Evolutionary conservation across 1,139 yeast species (phyloP).

Genomic region (Magnusiomyces ingens): DNA sequence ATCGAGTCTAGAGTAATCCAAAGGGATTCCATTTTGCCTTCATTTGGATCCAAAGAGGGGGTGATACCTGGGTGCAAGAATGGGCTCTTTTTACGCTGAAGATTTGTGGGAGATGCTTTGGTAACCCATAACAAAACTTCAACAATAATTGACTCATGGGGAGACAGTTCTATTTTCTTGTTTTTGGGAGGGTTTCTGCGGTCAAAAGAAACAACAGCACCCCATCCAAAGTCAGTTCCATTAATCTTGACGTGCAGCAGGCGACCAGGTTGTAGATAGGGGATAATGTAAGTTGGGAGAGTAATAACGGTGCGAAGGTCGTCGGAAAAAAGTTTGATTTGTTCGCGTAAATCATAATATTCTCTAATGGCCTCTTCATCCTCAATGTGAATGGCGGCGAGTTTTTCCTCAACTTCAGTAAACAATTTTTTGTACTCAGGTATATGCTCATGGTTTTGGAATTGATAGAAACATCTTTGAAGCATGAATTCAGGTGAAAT

Average conservation of each 20-base stretch:
- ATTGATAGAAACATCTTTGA: conserved; percentile 88
- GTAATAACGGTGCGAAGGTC: conserved; percentile 82
- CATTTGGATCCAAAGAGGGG: conserved; percentile 67
- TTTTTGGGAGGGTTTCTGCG: conserved; percentile 45
- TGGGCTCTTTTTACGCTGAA: conserved; percentile 47
- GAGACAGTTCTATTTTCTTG: conserved; percentile 42
- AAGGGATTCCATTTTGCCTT: conserved; percentile 62
- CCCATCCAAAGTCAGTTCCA: conserved; percentile 81
- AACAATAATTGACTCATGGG: conserved; percentile 83
- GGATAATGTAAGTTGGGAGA: conserved; percentile 81
- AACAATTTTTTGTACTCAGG: conserved; percentile 72
- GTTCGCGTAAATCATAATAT: conserved; percentile 73
- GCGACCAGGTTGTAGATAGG: conserved; percentile 85
- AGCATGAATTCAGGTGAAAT: conserved; percentile 97
- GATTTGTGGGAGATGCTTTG: conserved; percentile 53
- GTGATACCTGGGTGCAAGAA: conserved; percentile 79
- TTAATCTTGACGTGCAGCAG: conserved; percentile 59
- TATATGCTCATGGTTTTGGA: conserved; percentile 86
- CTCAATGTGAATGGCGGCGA: conserved; percentile 50
- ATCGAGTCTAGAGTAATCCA: conserved; percentile 81
- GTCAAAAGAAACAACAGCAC: conserved; percentile 69
- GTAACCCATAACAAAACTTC: conserved; percentile 63
- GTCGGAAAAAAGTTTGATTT: conserved; percentile 59
- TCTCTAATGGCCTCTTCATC: conserved; percentile 71
- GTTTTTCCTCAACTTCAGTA: conserved; percentile 44